phyloP scores from a whole-genome alignment of 2,329 filamentous ascomycete genomes.

The Myriosclerotinia duriaeana region DNA sequence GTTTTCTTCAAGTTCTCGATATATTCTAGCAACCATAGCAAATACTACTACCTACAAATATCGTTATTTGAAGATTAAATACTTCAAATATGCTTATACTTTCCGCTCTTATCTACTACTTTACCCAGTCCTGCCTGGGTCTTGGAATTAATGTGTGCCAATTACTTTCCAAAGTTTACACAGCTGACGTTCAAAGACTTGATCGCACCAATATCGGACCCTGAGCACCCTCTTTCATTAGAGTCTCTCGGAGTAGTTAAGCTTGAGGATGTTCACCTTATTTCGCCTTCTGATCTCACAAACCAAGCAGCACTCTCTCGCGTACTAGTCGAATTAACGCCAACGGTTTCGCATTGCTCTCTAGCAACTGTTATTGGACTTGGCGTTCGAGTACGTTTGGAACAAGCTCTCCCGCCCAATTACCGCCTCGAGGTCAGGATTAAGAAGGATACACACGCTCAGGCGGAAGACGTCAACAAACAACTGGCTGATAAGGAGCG shows the following conservation, averaged over 20 bases:
- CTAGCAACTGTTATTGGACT: slow-evolving; percentile 94
- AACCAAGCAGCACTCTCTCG: slow-evolving; percentile 60
- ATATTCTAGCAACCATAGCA: background rate
- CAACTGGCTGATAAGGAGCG: slow-evolving; percentile 95
- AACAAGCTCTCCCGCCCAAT: slow-evolving; percentile 85
- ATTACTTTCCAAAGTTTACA: background rate
- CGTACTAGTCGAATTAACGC: slow-evolving; percentile 86
- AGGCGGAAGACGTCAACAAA: slow-evolving; percentile 94
- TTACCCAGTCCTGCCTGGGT: background rate
- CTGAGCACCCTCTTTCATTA: slow-evolving; percentile 91
- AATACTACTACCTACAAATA: background rate
- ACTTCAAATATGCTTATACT: background rate
- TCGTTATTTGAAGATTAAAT: background rate
- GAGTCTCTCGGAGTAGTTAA: slow-evolving; percentile 94
- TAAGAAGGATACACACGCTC: slow-evolving; percentile 93
- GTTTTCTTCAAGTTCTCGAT: background rate
- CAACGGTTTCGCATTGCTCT: slow-evolving; percentile 95
- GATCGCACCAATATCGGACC: slow-evolving; percentile 91
- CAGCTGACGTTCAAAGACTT: slow-evolving; percentile 64
- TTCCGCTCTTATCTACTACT: background rate
- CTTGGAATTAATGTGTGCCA: background rate
- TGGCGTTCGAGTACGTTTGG: slow-evolving; percentile 85
- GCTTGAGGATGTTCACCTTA: slow-evolving; percentile 86
- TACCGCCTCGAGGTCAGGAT: slow-evolving; percentile 91
- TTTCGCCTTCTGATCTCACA: slow-evolving; percentile 58